Base-by-base conservation (phyloP, 306 rosid species). In the Corylus americana region DNA sequence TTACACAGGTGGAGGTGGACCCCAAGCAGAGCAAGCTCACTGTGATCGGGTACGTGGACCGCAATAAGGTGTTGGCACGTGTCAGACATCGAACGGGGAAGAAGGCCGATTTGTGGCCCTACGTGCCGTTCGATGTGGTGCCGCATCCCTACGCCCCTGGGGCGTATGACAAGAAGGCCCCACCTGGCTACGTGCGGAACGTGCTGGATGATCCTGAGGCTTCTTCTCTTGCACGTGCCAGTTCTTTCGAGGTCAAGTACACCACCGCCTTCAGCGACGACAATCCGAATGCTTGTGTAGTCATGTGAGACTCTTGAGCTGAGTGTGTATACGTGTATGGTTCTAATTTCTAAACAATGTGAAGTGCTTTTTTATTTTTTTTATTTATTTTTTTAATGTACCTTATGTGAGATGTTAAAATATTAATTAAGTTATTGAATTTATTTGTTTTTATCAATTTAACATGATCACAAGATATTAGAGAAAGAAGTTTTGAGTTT, bases 171-270 rank as follows among this genome's bases (percentile, higher is more conserved):
- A 79, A 8, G 92, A 86, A 82, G 64, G 92, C 92, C 7, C 90
- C 92, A 8, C 85, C 89, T 12, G 92, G 92, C 72, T 88, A 88
- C 74, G 92, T 88, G 47, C 84, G 88, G 55, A 80, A 88, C 57
- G 79, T 77, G 27, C 31, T 71, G 55, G 80, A 8, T 0, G 82
- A 88, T 49, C 90, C 89, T 1, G 74, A 66, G 57, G 72, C 50
- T 8, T 62, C 88, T 7, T 13, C 83, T 17, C 83, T 85, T 37
- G 88, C 85, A 66, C 86, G 90, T 57, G 90, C 85, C 5, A 72
- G 74, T 77, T 79, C 92, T 10, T 22, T 67, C 5, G 87, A 88
- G 76, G 88, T 86, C 27, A 81, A 51, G 74, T 83, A 81, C 79
- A 81, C 86, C 50, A 77, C 89, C 5, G 88, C 88, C 12, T 88